phyloP scores from a whole-genome alignment of 805 yeast species.

The Lipomyces oligophaga region DNA sequence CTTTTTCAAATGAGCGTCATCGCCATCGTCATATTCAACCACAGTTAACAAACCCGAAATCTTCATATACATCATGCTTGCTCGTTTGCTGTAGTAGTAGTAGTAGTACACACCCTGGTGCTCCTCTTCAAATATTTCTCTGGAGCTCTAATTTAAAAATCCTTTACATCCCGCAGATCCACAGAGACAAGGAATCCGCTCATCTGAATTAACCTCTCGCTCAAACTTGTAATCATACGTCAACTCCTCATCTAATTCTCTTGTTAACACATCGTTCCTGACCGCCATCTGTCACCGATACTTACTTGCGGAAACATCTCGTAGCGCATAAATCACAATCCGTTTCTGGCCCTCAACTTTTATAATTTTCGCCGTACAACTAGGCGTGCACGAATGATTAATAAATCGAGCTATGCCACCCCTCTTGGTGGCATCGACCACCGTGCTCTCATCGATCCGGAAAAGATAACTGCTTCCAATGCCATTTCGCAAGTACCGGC shows the following conservation, averaged over 20 bases:
- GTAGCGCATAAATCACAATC: constrained; percentile 87
- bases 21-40: no score
- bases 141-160: constrained; percentile 70
- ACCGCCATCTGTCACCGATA: no score
- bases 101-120: no score
- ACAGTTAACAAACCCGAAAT: no score
- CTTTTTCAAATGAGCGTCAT: no score
- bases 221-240: constrained; percentile 97
- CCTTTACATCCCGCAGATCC: constrained; percentile 96
- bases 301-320: constrained; percentile 83
- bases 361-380: constrained; percentile 94
- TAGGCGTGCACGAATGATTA: constrained; percentile 96
- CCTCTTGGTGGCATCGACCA: constrained; percentile 93
- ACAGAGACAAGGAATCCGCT: constrained; percentile 65
- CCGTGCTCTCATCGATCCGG: constrained; percentile 88
- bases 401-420: constrained; percentile 97
- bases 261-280: no score
- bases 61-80: no score
- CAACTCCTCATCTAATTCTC: constrained; percentile 58
- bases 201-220: constrained; percentile 40
- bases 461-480: constrained; percentile 93
- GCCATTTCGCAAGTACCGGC: constrained; percentile 79
- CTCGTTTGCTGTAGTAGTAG: no score
- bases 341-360: constrained; percentile 91
- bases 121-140: no score